Evolutionary conservation across 805 yeast species (phyloP).

Genomic region (Starmerella kuoi): DNA sequence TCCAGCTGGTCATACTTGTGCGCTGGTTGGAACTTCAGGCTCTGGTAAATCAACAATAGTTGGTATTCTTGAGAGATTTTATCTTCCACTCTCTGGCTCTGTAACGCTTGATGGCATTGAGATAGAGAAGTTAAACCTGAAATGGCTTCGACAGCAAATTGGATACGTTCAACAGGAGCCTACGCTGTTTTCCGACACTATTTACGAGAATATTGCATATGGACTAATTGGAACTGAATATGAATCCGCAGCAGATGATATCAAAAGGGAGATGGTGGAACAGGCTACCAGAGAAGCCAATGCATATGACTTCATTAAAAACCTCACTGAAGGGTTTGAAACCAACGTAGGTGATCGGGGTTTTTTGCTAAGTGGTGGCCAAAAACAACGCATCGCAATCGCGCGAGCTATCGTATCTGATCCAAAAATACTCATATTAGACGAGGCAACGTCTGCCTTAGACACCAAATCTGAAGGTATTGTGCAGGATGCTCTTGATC

Average conservation of each 20-base stretch:
- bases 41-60: conserved; percentile 89
- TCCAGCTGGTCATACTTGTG: conserved; percentile 83
- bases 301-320: conserved; percentile 35
- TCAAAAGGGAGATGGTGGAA: conserved; percentile 30
- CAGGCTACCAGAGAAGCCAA: conserved; percentile 32
- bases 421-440: conserved; percentile 47
- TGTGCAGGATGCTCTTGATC: conserved; percentile 33
- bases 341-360: conserved; percentile 58
- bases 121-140: conserved; percentile 56
- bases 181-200: conserved; percentile 79
- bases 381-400: conserved; percentile 59
- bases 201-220: conserved; percentile 74
- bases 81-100: conserved; percentile 63
- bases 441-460: conserved; percentile 54
- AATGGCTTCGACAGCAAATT: conserved; percentile 58
- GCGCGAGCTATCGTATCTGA: conserved; percentile 56
- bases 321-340: conserved; percentile 67
- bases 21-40: conserved; percentile 93
- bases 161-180: conserved; percentile 97
- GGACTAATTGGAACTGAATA: conserved; percentile 66
- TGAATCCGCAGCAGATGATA: conserved; percentile 36
- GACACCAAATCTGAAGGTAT: conserved; percentile 38
- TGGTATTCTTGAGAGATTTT: conserved; percentile 75
- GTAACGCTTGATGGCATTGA: conserved; percentile 78
- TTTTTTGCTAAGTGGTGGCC: conserved; percentile 55